Percentiles rank a stretch among this genome's conserved stretches.
These are phyloP conservation scores for Chlamydomonas sp. DNA, from an alignment of 139 green algal species.

Conservation along the genomic window DNA sequence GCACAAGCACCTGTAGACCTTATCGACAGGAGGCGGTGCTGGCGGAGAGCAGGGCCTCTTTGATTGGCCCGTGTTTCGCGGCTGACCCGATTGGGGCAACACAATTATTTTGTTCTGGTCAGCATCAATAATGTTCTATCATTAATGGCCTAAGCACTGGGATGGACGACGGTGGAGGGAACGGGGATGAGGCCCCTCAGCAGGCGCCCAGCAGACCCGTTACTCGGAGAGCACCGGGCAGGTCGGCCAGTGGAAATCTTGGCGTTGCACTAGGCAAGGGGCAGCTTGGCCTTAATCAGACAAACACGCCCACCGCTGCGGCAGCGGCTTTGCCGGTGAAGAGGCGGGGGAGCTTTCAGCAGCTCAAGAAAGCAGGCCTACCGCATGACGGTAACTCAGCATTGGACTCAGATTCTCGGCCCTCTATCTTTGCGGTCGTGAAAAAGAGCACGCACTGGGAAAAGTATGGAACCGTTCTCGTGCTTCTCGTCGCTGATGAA, in stretches of 20 bases:
- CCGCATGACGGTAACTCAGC: constrained; percentile 3
- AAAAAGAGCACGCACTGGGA: constrained; percentile 51
- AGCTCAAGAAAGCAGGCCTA: constrained; percentile 19
- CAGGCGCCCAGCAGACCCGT: too few species aligned
- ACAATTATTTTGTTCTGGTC: too few species aligned
- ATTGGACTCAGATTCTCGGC: constrained; percentile 12
- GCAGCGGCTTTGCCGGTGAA: constrained; percentile 19
- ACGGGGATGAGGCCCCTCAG: neutral
- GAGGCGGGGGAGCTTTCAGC: constrained; percentile 39
- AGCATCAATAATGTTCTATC: too few species aligned
- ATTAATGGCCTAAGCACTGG: neutral
- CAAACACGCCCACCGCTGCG: neutral
- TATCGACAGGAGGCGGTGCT: too few species aligned
- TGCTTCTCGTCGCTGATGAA: constrained; percentile 34
- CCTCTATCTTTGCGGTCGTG: constrained; percentile 24
- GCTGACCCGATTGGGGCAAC: too few species aligned
- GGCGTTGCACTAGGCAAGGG: too few species aligned
- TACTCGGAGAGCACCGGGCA: neutral
- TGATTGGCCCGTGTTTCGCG: too few species aligned
- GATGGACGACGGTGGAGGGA: neutral
- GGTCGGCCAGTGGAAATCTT: neutral
- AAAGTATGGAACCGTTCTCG: constrained; percentile 38
- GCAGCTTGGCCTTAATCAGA: constrained; percentile 2
- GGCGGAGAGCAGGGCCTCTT: too few species aligned
- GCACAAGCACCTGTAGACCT: too few species aligned